These are phyloP conservation scores for Dunaliella primolecta DNA, from an alignment of 139 green algal species.

Conservation along the genomic window DNA sequence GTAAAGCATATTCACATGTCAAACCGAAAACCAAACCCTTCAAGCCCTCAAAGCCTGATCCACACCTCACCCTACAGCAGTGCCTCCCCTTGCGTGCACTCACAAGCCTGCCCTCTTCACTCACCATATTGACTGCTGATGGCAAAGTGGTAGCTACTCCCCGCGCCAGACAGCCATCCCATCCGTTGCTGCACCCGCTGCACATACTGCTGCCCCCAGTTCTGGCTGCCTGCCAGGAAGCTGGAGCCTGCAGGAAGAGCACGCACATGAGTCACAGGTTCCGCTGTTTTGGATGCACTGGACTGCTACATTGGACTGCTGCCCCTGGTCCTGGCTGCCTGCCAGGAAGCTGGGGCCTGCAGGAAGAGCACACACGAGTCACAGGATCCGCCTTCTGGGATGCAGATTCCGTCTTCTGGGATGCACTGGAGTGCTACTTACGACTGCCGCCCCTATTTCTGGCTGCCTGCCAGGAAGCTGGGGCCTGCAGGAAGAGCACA, in stretches of 20 bases:
- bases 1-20: too few relatives aligned
- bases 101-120: too few relatives aligned
- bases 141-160: slow-evolving; percentile 84
- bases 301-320: too few relatives aligned
- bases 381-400: neutral
- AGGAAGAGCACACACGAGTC: neutral
- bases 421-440: neutral
- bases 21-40: too few relatives aligned
- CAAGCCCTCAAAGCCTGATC: too few relatives aligned
- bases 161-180: slow-evolving; percentile 56
- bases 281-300: too few relatives aligned
- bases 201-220: slow-evolving; percentile 55
- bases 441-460: slow-evolving; percentile 49
- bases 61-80: too few relatives aligned
- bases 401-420: too few relatives aligned
- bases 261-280: too few relatives aligned
- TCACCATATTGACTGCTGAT: slow-evolving; percentile 82
- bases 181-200: slow-evolving; percentile 62
- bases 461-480: slow-evolving; percentile 23
- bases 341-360: slow-evolving; percentile 21
- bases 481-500: slow-evolving; percentile 12
- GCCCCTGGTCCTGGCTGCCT: slow-evolving; percentile 35
- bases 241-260: slow-evolving; percentile 11
- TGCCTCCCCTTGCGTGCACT: too few relatives aligned
- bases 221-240: slow-evolving; percentile 28